These are phyloP conservation scores for Yamadazyma triangularis DNA, from an alignment of 1,139 yeast genomes.

Conservation along the genomic window DNA sequence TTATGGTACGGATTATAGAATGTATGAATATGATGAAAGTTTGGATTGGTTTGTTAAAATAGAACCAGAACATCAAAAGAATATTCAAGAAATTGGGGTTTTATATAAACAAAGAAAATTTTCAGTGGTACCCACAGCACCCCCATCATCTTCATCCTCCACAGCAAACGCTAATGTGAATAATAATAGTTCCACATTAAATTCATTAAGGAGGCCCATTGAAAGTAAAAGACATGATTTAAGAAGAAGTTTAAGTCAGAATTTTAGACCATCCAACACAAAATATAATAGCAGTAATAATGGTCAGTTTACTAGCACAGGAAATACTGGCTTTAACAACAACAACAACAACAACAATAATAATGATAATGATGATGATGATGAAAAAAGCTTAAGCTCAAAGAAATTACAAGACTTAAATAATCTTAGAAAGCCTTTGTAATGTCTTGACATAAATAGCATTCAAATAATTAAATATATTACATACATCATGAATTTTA, in stretches of 20 bases:
- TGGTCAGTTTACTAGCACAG: too few species aligned
- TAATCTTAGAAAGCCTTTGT: slow-evolving; percentile 15
- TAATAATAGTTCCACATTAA: neutral
- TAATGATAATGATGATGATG: slow-evolving; percentile 5
- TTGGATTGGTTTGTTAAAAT: slow-evolving; percentile 76
- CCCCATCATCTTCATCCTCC: slow-evolving; percentile 23
- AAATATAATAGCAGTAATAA: neutral
- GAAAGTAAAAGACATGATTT: slow-evolving; percentile 3
- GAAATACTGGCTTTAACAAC: neutral
- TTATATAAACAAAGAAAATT: slow-evolving; percentile 62
- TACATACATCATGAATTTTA: too few species aligned
- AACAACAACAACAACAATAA: slow-evolving; percentile 1
- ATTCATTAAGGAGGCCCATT: slow-evolving; percentile 1
- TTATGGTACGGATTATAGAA: slow-evolving; percentile 88
- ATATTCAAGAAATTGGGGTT: slow-evolving; percentile 62
- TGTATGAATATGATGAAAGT: slow-evolving; percentile 79
- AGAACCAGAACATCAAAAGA: slow-evolving; percentile 60
- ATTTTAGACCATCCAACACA: slow-evolving; percentile 5
- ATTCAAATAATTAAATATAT: too few species aligned
- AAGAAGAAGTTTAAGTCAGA: slow-evolving; percentile 12
- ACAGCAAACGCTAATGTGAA: neutral
- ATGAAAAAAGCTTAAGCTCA: slow-evolving; percentile 9
- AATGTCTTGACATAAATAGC: too few species aligned
- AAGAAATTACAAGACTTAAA: slow-evolving; percentile 15
- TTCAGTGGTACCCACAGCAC: slow-evolving; percentile 72